Percentiles rank a stretch among this genome's conserved stretches.
These are phyloP conservation scores for Agaricus subrufescens DNA, from an alignment of 768 basidiomycete genomes.

Conservation along the genomic window DNA sequence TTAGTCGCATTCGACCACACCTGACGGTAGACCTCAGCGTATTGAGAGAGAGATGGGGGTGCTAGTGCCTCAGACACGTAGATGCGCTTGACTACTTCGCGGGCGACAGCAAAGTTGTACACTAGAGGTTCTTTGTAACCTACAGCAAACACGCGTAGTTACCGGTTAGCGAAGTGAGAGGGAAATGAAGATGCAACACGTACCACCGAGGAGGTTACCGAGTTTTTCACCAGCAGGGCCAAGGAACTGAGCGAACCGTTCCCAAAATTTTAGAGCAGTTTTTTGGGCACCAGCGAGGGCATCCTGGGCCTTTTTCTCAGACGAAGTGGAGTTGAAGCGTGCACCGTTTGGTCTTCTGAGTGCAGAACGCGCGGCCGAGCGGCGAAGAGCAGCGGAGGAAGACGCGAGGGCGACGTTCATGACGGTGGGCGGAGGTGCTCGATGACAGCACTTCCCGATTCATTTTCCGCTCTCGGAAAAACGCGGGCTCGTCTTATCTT, in stretches of 20 bases:
- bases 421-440: slow-evolving; percentile 15
- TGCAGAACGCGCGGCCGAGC: slow-evolving; percentile 24
- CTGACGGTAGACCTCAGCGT: slow-evolving; percentile 57
- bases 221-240: slow-evolving; percentile 48
- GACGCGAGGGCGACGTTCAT: slow-evolving; percentile 22
- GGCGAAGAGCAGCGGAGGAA: slow-evolving; percentile 22
- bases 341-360: slow-evolving; percentile 20
- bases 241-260: slow-evolving; percentile 40
- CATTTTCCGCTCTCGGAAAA: slow-evolving; percentile 10
- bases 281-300: slow-evolving; percentile 55
- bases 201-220: slow-evolving; percentile 50
- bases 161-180: background rate
- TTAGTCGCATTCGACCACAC: slow-evolving; percentile 60
- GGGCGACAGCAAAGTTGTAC: slow-evolving; percentile 75
- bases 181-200: slow-evolving; percentile 7
- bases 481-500: slow-evolving; percentile 5
- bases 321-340: slow-evolving; percentile 40
- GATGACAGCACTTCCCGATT: background rate
- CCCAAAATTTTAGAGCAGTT: slow-evolving; percentile 48
- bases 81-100: slow-evolving; percentile 72
- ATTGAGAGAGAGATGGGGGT: slow-evolving; percentile 57
- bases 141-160: slow-evolving; percentile 6
- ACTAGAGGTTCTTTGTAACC: slow-evolving; percentile 74
- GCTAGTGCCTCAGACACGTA: slow-evolving; percentile 68
- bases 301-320: slow-evolving; percentile 70